Evolutionary conservation across 2,329 filamentous ascomycete species (phyloP).

Genomic region (Phoma sp.): DNA sequence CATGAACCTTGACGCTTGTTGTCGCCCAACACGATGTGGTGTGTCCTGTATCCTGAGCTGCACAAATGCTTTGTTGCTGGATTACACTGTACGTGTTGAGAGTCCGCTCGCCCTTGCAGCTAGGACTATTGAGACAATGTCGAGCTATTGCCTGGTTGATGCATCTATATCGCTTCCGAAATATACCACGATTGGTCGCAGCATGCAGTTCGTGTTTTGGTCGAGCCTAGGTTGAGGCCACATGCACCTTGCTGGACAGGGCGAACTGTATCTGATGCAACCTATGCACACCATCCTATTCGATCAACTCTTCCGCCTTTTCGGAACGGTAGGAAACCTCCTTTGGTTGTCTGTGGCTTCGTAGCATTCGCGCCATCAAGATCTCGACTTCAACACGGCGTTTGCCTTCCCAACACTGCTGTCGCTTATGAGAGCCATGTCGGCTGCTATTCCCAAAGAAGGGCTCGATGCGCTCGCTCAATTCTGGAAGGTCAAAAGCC

Average conservation of each 20-base stretch:
- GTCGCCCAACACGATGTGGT: not conserved
- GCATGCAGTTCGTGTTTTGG: not conserved
- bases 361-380: not conserved
- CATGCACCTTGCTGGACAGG: not conserved
- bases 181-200: not conserved
- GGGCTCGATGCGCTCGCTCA: constrained; percentile 20
- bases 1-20: not conserved
- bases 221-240: not conserved
- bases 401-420: no score
- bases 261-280: not conserved
- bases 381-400: not conserved
- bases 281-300: not conserved
- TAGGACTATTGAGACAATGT: not conserved
- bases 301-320: not conserved
- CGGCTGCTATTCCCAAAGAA: constrained; percentile 23
- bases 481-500: constrained; percentile 9
- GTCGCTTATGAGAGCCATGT: no score
- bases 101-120: not conserved
- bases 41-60: not conserved
- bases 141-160: not conserved
- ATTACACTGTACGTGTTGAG: not conserved
- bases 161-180: not conserved
- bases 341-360: not conserved
- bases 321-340: not conserved
- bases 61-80: not conserved